Conservation (phyloP, 2,329 filamentous ascomycete species). For the Periglandula ipomoeae region DNA sequence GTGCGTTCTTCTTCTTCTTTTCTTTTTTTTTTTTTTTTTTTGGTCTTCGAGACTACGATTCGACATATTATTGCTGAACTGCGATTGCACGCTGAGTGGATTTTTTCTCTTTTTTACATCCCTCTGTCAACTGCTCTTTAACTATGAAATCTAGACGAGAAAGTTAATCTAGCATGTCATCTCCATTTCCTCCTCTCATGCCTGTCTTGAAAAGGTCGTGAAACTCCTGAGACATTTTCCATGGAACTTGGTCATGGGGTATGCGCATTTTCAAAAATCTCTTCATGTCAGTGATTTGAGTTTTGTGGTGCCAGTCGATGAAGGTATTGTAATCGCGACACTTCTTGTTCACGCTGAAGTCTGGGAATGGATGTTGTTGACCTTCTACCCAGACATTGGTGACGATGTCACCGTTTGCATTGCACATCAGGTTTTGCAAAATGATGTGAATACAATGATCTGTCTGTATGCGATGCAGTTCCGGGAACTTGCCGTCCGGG, state of each 20-base stretch:
- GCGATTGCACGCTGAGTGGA: no score
- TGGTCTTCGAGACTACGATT: no score
- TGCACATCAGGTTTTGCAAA: slow-evolving; percentile 13
- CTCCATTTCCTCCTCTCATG: not conserved
- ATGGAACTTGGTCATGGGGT: not conserved
- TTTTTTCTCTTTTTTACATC: not conserved
- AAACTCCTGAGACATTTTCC: slow-evolving; percentile 1
- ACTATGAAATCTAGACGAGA: no score
- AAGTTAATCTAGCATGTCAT: not conserved
- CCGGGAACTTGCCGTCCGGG: slow-evolving; percentile 8
- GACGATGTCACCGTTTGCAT: slow-evolving; percentile 9
- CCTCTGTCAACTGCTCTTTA: no score
- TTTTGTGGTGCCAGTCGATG: slow-evolving; percentile 10
- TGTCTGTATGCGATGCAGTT: slow-evolving; percentile 8
- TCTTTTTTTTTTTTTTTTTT: no score
- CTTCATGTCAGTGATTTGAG: slow-evolving; percentile 2
- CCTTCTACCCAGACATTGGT: slow-evolving; percentile 12
- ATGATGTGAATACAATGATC: slow-evolving; percentile 12
- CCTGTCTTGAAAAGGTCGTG: not conserved
- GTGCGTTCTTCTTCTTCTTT: no score
- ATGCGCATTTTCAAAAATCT: slow-evolving; percentile 2
- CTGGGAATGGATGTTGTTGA: slow-evolving; percentile 8
- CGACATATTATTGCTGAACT: no score
- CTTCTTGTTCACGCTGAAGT: slow-evolving; percentile 13
- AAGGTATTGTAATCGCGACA: slow-evolving; percentile 13